These are phyloP conservation scores for Fomitopsis pulvina DNA, from an alignment of 768 basidiomycete species.

Conservation along the genomic window DNA sequence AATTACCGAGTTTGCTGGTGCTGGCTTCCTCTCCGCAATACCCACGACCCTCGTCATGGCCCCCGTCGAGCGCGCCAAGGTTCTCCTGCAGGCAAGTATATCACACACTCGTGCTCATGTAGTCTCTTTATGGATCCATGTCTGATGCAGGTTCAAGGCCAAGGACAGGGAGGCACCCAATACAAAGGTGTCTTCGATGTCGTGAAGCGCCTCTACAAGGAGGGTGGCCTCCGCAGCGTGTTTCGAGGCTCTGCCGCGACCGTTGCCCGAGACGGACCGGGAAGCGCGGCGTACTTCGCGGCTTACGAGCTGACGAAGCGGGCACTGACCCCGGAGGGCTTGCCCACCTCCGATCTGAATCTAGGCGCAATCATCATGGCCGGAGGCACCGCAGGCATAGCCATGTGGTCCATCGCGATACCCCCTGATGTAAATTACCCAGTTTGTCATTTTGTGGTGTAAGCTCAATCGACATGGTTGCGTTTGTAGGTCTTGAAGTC, in stretches of 20 bases:
- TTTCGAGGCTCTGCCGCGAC: constrained; percentile 94
- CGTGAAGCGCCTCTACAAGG: constrained; percentile 81
- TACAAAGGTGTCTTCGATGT: constrained; percentile 94
- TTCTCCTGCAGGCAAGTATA: constrained; percentile 83
- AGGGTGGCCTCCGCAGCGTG: constrained; percentile 88
- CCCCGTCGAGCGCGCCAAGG: constrained; percentile 95
- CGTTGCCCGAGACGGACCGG: constrained; percentile 90
- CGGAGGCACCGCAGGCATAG: constrained; percentile 91
- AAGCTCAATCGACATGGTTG: neutral
- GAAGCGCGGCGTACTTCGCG: constrained; percentile 97
- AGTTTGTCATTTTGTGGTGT: neutral
- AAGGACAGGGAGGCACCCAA: constrained; percentile 75
- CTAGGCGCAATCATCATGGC: constrained; percentile 84
- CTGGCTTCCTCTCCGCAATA: constrained; percentile 91
- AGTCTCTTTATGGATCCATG: neutral
- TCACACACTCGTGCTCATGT: too few species aligned
- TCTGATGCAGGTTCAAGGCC: constrained; percentile 72
- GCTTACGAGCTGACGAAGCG: constrained; percentile 95
- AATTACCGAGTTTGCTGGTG: constrained; percentile 76
- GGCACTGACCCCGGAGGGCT: constrained; percentile 70
- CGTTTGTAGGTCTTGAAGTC: constrained; percentile 82
- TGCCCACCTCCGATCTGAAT: constrained; percentile 76
- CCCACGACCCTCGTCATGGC: constrained; percentile 91
- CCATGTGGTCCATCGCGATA: constrained; percentile 98
- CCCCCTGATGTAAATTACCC: constrained; percentile 79